Conservation (phyloP, 75 land plant genomes). For the Pinus tabuliformis region DNA sequence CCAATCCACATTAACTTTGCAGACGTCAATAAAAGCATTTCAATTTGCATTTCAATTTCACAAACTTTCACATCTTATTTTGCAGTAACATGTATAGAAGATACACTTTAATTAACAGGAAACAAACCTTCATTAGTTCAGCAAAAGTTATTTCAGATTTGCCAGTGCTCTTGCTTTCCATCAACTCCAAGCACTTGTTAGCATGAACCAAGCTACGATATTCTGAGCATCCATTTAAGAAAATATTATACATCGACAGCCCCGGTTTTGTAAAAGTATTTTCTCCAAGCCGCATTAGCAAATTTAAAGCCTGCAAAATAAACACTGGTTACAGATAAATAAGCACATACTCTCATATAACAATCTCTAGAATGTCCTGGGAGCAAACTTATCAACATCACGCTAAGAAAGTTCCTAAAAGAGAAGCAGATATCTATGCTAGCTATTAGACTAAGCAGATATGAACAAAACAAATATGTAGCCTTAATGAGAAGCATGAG, state of each 20-base stretch:
- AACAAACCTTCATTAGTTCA: constrained; percentile 62
- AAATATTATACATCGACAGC: constrained; percentile 43
- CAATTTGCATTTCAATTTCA: neutral
- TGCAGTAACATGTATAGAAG: neutral
- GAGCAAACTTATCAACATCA: neutral
- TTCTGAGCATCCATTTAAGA: constrained; percentile 43
- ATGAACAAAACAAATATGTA: neutral
- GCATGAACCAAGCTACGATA: constrained; percentile 28
- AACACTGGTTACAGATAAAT: neutral
- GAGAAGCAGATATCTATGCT: neutral
- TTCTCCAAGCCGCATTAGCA: constrained; percentile 36
- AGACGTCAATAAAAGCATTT: neutral
- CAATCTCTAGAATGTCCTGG: neutral
- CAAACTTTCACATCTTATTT: neutral
- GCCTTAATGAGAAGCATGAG: neutral
- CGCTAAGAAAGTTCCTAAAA: neutral
- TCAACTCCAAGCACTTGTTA: constrained; percentile 49
- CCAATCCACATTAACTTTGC: too few relatives aligned
- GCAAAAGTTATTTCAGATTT: constrained; percentile 64
- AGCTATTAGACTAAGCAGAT: neutral
- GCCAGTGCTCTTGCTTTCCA: constrained; percentile 45
- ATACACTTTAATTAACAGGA: neutral
- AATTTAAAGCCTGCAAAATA: constrained; percentile 50
- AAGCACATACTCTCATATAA: constrained; percentile 2
- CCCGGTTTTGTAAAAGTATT: constrained; percentile 12